phyloP scores from a whole-genome alignment of 805 yeast species.

The Myxozyma monticola region DNA sequence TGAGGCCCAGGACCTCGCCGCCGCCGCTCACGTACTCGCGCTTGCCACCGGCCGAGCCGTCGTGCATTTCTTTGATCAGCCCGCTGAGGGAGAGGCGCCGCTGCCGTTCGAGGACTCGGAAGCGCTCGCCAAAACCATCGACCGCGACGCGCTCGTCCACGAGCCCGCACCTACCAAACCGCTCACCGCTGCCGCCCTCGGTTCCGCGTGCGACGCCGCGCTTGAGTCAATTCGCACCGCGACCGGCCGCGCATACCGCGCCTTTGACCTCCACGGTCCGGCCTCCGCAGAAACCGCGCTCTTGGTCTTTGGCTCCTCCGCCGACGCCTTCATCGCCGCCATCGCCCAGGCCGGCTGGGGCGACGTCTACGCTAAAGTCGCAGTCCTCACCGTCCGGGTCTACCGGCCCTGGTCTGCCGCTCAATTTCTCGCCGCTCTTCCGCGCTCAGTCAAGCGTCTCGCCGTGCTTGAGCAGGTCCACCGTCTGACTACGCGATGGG shows the following conservation, averaged over 20 bases:
- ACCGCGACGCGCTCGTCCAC: constrained; percentile 15
- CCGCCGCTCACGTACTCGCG: constrained; percentile 61
- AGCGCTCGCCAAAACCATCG: constrained; percentile 13
- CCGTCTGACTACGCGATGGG: constrained; percentile 48
- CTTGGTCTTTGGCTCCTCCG: constrained; percentile 63
- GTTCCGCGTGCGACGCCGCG: constrained; percentile 22
- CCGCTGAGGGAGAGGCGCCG: constrained; percentile 11
- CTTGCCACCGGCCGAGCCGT: constrained; percentile 54
- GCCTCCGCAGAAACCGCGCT: constrained; percentile 51
- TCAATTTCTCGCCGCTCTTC: constrained; percentile 52
- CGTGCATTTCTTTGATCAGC: constrained; percentile 61
- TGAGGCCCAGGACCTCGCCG: constrained; percentile 56
- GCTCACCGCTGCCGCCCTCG: constrained; percentile 8
- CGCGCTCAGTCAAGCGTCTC: constrained; percentile 55
- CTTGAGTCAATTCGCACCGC: constrained; percentile 40
- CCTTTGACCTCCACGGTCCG: constrained; percentile 48
- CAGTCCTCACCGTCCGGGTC: constrained; percentile 58
- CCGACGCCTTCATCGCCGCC: constrained; percentile 46
- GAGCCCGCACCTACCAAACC: constrained; percentile 15
- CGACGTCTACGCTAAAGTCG: constrained; percentile 43
- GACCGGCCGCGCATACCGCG: constrained; percentile 41
- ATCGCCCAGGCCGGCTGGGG: constrained; percentile 35
- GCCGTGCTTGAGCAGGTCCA: constrained; percentile 69
- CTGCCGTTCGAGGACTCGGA: constrained; percentile 23
- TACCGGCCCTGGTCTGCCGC: constrained; percentile 72